Conservation (phyloP, 179 eudicot genomes). For the Silene vulgaris region DNA sequence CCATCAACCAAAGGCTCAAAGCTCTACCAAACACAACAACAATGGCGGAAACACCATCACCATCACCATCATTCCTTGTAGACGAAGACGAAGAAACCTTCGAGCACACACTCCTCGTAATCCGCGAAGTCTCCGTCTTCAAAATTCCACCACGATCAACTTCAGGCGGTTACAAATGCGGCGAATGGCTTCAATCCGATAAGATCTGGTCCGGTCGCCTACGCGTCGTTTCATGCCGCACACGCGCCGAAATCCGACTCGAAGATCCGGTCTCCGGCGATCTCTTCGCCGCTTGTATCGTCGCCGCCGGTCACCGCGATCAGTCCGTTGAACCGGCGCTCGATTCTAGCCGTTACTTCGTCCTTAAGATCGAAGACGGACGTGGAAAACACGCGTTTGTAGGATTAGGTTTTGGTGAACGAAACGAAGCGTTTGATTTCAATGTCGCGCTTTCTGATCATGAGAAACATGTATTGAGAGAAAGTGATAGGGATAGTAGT, state of each 20-base stretch:
- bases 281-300: conserved; percentile 86
- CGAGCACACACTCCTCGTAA: conserved; percentile 92
- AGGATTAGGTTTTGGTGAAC: conserved; percentile 79
- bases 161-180: conserved; percentile 92
- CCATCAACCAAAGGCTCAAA: background rate
- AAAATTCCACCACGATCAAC: conserved; percentile 93
- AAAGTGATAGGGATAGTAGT: conserved; percentile 48
- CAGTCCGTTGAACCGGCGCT: conserved; percentile 72
- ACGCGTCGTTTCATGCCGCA: conserved; percentile 71
- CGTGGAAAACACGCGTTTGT: conserved; percentile 88
- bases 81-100: conserved; percentile 74
- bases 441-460: conserved; percentile 93
- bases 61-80: conserved; percentile 5
- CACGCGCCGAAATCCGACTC: conserved; percentile 87
- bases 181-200: conserved; percentile 97
- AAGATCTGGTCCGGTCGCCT: conserved; percentile 98
- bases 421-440: conserved; percentile 97
- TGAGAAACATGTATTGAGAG: conserved; percentile 81
- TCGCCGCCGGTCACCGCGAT: conserved; percentile 69
- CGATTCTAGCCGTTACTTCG: conserved; percentile 87
- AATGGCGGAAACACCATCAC: conserved; percentile 22
- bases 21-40: background rate
- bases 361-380: conserved; percentile 86
- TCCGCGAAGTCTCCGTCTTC: conserved; percentile 84
- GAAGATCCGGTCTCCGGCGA: conserved; percentile 88